phyloP scores from a whole-genome alignment of 1,284 basidiomycete genomes.

The Fomitopsis palustris region DNA sequence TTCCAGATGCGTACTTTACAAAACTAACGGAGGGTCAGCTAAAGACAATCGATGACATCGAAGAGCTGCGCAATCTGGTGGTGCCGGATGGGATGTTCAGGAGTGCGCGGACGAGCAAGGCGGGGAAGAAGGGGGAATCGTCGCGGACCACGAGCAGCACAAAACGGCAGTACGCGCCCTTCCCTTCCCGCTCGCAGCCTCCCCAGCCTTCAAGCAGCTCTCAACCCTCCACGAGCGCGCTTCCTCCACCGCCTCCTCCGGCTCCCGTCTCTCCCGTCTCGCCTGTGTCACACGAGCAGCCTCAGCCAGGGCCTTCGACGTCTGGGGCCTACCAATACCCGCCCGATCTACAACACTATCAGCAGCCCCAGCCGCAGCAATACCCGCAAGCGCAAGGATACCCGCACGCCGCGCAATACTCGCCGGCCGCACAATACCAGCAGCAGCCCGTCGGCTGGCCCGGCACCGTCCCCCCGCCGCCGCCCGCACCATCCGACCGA shows the following conservation, averaged over 20 bases:
- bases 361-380: not conserved
- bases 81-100: constrained; percentile 47
- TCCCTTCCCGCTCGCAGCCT: constrained; percentile 37
- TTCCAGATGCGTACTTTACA: constrained; percentile 72
- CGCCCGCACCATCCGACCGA: not conserved
- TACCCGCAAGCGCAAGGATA: not conserved
- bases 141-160: constrained; percentile 18
- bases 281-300: constrained; percentile 20
- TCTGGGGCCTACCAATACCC: not conserved
- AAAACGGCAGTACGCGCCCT: constrained; percentile 53
- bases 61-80: constrained; percentile 26
- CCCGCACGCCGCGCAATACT: not conserved
- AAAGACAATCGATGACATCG: constrained; percentile 33
- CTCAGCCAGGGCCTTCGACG: constrained; percentile 10
- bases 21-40: constrained; percentile 42
- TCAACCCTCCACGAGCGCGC: constrained; percentile 14
- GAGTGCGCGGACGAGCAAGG: constrained; percentile 33
- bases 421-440: not conserved
- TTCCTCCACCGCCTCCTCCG: constrained; percentile 17
- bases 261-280: constrained; percentile 7
- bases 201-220: not conserved
- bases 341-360: not conserved
- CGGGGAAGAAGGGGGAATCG: constrained; percentile 17
- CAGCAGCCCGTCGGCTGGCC: constrained; percentile 1
- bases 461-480: not conserved